Percentiles rank a stretch among this genome's conserved stretches.
phyloP scores from a whole-genome alignment of 331 rosid species.

The Malus hybrid region DNA sequence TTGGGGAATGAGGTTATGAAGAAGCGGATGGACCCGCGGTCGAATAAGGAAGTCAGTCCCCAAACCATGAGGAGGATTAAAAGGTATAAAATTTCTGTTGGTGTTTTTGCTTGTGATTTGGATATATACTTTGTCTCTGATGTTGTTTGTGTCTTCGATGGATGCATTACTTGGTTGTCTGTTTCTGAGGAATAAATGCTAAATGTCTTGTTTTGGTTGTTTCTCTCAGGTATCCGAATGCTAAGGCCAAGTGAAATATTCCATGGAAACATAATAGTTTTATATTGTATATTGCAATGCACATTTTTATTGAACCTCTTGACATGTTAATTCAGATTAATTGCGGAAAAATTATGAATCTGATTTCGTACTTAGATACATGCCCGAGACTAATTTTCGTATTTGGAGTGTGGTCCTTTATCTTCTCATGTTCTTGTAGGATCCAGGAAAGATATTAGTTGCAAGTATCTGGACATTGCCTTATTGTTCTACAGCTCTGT shows the following conservation, averaged over 20 bases:
- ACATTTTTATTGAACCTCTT: neutral
- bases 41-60: constrained; percentile 52
- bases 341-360: neutral
- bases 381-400: neutral
- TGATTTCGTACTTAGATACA: neutral
- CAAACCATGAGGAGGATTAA: constrained; percentile 71
- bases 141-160: neutral
- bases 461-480: neutral
- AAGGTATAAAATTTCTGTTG: constrained; percentile 25
- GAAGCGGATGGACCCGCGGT: constrained; percentile 44
- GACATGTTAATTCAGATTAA: neutral
- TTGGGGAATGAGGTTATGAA: constrained; percentile 81
- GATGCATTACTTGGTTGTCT: neutral
- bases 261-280: neutral
- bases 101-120: too few relatives aligned
- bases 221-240: neutral
- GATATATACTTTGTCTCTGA: too few relatives aligned
- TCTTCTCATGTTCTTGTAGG: neutral
- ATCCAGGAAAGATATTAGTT: neutral
- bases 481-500: neutral
- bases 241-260: neutral
- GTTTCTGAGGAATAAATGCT: neutral
- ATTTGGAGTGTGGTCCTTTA: neutral
- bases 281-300: neutral
- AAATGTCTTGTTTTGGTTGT: constrained; percentile 2